Evolutionary conservation across 805 yeast genomes (phyloP).

Genomic region (Wickerhamiella nectarea): DNA sequence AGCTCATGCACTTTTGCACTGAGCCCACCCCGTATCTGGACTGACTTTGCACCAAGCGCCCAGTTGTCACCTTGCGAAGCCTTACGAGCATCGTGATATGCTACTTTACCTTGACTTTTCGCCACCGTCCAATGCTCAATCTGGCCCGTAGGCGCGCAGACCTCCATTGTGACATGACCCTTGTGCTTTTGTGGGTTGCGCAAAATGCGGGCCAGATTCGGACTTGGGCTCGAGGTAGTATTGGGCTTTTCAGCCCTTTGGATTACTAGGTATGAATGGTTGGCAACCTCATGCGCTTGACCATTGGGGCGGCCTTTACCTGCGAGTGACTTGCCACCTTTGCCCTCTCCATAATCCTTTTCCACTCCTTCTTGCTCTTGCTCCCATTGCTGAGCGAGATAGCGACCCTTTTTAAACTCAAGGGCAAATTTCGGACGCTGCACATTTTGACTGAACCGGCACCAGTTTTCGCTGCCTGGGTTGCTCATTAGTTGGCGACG

Average conservation of each 20-base stretch:
- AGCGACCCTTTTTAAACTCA: slow-evolving; percentile 74
- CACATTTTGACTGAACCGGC: slow-evolving; percentile 58
- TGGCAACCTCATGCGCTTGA: slow-evolving; percentile 54
- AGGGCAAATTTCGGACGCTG: slow-evolving; percentile 65
- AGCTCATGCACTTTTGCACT: neutral
- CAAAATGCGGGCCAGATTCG: slow-evolving; percentile 55
- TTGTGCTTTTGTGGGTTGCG: slow-evolving; percentile 61
- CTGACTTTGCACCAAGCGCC: slow-evolving; percentile 56
- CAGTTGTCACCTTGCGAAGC: slow-evolving; percentile 75
- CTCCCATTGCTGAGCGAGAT: slow-evolving; percentile 60
- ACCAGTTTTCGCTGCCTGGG: slow-evolving; percentile 50
- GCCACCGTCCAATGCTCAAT: slow-evolving; percentile 83
- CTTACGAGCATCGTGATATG: slow-evolving; percentile 84
- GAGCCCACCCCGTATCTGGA: slow-evolving; percentile 25
- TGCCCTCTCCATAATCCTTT: slow-evolving; percentile 34
- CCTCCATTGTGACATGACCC: slow-evolving; percentile 66
- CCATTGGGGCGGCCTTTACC: slow-evolving; percentile 77
- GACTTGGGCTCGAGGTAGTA: neutral
- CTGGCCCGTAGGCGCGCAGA: slow-evolving; percentile 68
- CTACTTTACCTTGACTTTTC: slow-evolving; percentile 56
- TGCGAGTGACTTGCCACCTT: slow-evolving; percentile 32
- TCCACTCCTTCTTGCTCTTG: slow-evolving; percentile 29
- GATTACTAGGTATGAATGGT: slow-evolving; percentile 59
- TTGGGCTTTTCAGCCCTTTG: slow-evolving; percentile 32
- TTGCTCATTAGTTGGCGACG: slow-evolving; percentile 30